Base-by-base conservation (phyloP, 106 monocot genomes). In the Narthecium ossifragum region DNA sequence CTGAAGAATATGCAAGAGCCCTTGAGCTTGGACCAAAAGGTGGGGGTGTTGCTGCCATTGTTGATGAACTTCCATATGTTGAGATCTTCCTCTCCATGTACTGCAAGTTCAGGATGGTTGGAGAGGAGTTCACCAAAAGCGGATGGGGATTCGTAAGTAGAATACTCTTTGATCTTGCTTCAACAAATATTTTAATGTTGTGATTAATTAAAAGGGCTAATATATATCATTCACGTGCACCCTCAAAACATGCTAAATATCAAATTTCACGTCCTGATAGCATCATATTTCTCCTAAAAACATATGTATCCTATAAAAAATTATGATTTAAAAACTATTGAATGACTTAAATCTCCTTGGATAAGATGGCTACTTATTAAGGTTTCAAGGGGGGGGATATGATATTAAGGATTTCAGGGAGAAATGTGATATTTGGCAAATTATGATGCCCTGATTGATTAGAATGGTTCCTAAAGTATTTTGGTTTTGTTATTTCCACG, bases 71-170 rank as follows among this genome's bases (percentile, higher is more conserved):
- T 31, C 85, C 90, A 4, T 90, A 82, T 54, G 52, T 90, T 26
- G 82, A 90, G 23, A 32, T 78, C 28, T 90, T 90, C 46, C 40
- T 90, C 12, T 57, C 79, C 29, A 76, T 61, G 8, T 57, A 40
- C 26, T 45, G 37, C 28, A 71, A 68, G n/a, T 90, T 85, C 65
- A 70, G 65, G 45, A 79, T 64, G 21, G 75, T 82, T 46, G 90
- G 90, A 6, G 72, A 79, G 52, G 43, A 60, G 8, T 90, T 90
- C 75, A 82, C 90, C 33, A 76, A 59, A 64, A 64, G 70, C 25
- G 90, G 85, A 62, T 90, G 90, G 90, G 90, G 90, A 71, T 90
- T 90, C 48, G 90, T 90, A 65, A 85, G 90, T 90, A 55, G 31
- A 8, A 30, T 30, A 55, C 31, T 31, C 18, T 18, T 1, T 43